Percentiles rank a stretch among this genome's conserved stretches.
Evolutionary conservation across 2,329 filamentous ascomycete genomes (phyloP).

Genomic region (Colletotrichum cordylinicola): DNA sequence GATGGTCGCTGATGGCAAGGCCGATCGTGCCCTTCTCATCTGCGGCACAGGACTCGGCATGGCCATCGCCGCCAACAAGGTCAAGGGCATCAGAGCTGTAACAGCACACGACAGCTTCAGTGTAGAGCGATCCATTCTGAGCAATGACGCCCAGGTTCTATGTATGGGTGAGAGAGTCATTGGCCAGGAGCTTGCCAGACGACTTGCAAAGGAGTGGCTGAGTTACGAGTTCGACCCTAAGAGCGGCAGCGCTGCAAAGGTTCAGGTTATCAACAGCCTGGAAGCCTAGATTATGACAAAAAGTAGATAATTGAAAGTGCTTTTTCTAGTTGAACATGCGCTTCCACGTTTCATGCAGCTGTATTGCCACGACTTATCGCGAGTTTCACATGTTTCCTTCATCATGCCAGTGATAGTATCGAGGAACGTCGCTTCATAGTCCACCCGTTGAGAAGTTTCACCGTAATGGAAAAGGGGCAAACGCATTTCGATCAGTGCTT

Average conservation of each 20-base stretch:
- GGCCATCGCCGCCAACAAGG: conserved; percentile 88
- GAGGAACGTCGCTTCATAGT: not conserved
- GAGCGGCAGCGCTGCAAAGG: conserved; percentile 50
- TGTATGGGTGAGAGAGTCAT: conserved; percentile 88
- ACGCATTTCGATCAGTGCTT: not conserved
- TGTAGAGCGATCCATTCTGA: conserved; percentile 80
- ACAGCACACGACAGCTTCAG: conserved; percentile 88
- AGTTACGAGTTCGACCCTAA: conserved; percentile 79
- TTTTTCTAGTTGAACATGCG: not conserved
- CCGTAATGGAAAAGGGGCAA: accelerated
- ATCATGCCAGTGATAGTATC: not conserved
- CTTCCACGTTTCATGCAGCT: accelerated
- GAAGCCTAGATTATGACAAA: conserved; percentile 29
- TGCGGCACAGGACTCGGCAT: conserved; percentile 89
- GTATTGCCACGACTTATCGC: not conserved
- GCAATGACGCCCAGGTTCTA: conserved; percentile 86
- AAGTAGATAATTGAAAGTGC: not conserved
- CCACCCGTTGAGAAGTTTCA: not conserved
- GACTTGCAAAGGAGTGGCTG: conserved; percentile 82
- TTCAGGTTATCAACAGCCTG: conserved; percentile 45
- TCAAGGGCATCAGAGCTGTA: conserved; percentile 83
- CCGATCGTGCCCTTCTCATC: conserved; percentile 80
- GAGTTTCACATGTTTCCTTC: not conserved
- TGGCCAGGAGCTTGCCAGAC: conserved; percentile 78
- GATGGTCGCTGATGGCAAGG: conserved; percentile 66